Percentiles rank a stretch among this genome's conserved stretches.
These are phyloP conservation scores for Citrullus colocynthis DNA, from an alignment of 306 rosid genomes.

Conservation along the genomic window DNA sequence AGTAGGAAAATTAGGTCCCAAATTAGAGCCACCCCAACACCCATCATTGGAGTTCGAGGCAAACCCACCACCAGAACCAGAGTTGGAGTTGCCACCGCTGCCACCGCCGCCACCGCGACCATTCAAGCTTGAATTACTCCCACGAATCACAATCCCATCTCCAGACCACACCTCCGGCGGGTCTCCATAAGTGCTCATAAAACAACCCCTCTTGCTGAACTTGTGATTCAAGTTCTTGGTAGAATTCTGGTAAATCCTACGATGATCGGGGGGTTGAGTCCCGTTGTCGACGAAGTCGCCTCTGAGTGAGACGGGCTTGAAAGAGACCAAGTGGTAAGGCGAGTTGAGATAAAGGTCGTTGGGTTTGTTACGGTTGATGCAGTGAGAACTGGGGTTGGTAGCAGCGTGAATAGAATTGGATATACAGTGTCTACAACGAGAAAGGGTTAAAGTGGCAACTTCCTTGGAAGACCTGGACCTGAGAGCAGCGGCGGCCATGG, in stretches of 20 bases:
- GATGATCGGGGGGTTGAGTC: slow-evolving; percentile 6
- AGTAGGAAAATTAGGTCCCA: slow-evolving; percentile 73
- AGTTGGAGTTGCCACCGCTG: slow-evolving; percentile 32
- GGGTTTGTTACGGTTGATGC: slow-evolving; percentile 21
- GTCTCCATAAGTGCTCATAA: slow-evolving; percentile 46
- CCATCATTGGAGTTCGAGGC: slow-evolving; percentile 49
- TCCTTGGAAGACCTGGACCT: slow-evolving; percentile 56
- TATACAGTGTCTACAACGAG: slow-evolving; percentile 45
- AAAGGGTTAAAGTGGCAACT: slow-evolving; percentile 32
- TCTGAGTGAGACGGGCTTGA: slow-evolving; percentile 57
- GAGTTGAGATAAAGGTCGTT: slow-evolving; percentile 32
- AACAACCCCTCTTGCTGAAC: slow-evolving; percentile 8
- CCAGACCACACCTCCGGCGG: slow-evolving; percentile 96
- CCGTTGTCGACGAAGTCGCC: slow-evolving; percentile 35
- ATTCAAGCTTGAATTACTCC: slow-evolving; percentile 34
- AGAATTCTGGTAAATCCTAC: slow-evolving; percentile 3
- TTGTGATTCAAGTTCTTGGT: slow-evolving; percentile 18
- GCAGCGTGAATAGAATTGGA: slow-evolving; percentile 35
- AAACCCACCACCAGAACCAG: slow-evolving; percentile 50
- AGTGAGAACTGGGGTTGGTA: slow-evolving; percentile 28
- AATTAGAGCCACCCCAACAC: slow-evolving; percentile 78
- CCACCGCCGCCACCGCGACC: slow-evolving; percentile 38
- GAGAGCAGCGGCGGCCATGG: slow-evolving; percentile 52
- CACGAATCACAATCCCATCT: slow-evolving; percentile 60
- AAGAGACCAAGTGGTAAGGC: slow-evolving; percentile 55